Evolutionary conservation across 352 stramenopile genomes (phyloP).

Genomic region (Globisporangium splendens): DNA sequence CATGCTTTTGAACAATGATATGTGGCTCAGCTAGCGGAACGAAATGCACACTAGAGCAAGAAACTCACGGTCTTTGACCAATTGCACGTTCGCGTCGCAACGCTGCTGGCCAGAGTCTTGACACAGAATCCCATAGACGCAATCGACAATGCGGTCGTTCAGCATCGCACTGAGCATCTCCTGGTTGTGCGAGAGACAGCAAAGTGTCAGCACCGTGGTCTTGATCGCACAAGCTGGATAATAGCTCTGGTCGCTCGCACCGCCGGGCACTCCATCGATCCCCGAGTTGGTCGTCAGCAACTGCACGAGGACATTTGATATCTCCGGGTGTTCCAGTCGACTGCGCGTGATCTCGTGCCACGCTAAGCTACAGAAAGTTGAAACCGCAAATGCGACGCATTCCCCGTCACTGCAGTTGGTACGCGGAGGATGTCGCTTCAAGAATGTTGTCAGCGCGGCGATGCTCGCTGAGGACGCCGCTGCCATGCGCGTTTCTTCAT

Average conservation of each 20-base stretch:
- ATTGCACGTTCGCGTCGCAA: not conserved
- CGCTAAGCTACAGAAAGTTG: slow-evolving; percentile 47
- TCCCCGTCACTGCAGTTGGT: slow-evolving; percentile 20
- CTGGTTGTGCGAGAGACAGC: slow-evolving; percentile 39
- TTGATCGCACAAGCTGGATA: slow-evolving; percentile 26
- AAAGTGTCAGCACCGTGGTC: slow-evolving; percentile 54
- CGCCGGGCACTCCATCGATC: not conserved
- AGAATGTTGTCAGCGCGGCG: slow-evolving; percentile 30
- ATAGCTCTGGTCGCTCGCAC: not conserved
- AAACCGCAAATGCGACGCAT: slow-evolving; percentile 37
- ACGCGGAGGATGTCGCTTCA: slow-evolving; percentile 22
- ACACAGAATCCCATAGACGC: slow-evolving; percentile 34
- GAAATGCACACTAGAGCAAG: slow-evolving; percentile 53
- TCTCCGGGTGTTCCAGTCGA: slow-evolving; percentile 25
- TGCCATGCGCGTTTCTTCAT: slow-evolving; percentile 37
- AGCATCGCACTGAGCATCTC: slow-evolving; percentile 53
- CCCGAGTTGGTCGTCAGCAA: slow-evolving; percentile 25
- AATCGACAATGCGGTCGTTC: slow-evolving; percentile 28
- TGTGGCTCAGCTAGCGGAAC: slow-evolving; percentile 54
- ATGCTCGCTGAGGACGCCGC: slow-evolving; percentile 35
- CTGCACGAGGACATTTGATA: slow-evolving; percentile 30
- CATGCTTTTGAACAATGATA: slow-evolving; percentile 22
- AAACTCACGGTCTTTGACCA: slow-evolving; percentile 25
- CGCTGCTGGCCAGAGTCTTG: not conserved
- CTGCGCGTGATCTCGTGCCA: slow-evolving; percentile 58